Evolutionary conservation across 306 rosid genomes (phyloP).

Genomic region (Geum urbanum): DNA sequence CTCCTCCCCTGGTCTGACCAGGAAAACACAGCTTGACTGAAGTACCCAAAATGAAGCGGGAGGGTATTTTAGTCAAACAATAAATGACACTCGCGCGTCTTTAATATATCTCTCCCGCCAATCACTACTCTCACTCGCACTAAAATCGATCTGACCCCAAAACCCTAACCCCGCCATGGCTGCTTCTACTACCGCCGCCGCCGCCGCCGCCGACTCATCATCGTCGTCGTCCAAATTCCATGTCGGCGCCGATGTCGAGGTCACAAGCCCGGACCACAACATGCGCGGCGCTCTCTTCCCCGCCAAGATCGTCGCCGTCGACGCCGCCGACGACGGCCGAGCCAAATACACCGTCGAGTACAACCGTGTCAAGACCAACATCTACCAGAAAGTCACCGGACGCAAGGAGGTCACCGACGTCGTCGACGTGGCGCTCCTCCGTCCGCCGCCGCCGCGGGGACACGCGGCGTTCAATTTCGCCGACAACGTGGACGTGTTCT

Average conservation of each 20-base stretch:
- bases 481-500: constrained; percentile 33
- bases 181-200: too few relatives aligned
- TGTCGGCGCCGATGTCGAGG: constrained; percentile 31
- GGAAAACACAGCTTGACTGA: too few relatives aligned
- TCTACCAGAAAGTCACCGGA: background rate
- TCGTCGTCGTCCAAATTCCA: background rate
- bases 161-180: too few relatives aligned
- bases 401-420: constrained; percentile 4
- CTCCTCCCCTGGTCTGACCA: too few relatives aligned
- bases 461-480: constrained; percentile 8
- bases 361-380: constrained; percentile 4
- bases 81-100: too few relatives aligned
- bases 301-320: constrained; percentile 22
- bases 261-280: constrained; percentile 7
- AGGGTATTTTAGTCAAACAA: too few relatives aligned
- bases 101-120: too few relatives aligned
- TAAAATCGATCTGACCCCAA: too few relatives aligned
- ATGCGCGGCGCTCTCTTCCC: constrained; percentile 31
- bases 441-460: constrained; percentile 26
- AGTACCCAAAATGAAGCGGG: too few relatives aligned
- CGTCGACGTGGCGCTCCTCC: constrained; percentile 11
- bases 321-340: too few relatives aligned
- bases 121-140: too few relatives aligned
- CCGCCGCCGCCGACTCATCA: background rate
- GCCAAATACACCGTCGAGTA: constrained; percentile 22